Evolutionary conservation across 192 early-diverging fungal species (phyloP), one percentile per base, ranked within the genome.

Genomic region (Globomyces pollinis-pini): DNA sequence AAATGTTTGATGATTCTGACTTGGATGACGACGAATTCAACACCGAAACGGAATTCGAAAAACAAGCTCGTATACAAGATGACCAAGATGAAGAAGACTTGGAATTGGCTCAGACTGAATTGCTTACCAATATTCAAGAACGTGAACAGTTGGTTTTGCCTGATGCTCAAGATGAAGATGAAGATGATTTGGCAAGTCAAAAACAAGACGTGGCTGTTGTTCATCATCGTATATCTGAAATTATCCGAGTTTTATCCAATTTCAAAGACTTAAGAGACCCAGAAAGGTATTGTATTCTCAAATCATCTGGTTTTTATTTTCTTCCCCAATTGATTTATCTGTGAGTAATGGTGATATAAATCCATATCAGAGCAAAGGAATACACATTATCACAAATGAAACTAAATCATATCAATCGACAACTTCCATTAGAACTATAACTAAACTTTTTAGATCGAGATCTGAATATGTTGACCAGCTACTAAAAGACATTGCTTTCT

Each of bases 151-250:
- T 86, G 36, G 79, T 71, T 39, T 73, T 89, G 23, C 84, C 92
- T 5, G 80, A 85, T 3, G 67, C 68, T 26, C 62, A 79, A 57
- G 70, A 66, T 23, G 74, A 87, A 12, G 81, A 87, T 24, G 80
- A 75, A 54, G 82, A 86, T 50, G 79, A 84, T 11, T 73, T 81
- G 35, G 75, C 77, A 38, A n/a, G n/a, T n/a, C n/a, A n/a, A n/a
- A 39, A 70, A 18, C 77, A 79, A 34, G 89, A 96, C 64, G 63
- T 94, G 43, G 60, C 78, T 18, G 66, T 87, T 18, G 84, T 96
- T 41, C 84, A 89, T 38, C 81, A 83, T 36, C 88, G 94, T 16
- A 94, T 99, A 52, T 84, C 90, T 63, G 94, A 99, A 50, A 85
- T 93, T 39, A 79, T 93, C 43, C 83, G 86, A 51, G 84, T 94